Evolutionary conservation across 371 early-diverging fungal genomes (phyloP).

Genomic region (Haplosporangium sp.): DNA sequence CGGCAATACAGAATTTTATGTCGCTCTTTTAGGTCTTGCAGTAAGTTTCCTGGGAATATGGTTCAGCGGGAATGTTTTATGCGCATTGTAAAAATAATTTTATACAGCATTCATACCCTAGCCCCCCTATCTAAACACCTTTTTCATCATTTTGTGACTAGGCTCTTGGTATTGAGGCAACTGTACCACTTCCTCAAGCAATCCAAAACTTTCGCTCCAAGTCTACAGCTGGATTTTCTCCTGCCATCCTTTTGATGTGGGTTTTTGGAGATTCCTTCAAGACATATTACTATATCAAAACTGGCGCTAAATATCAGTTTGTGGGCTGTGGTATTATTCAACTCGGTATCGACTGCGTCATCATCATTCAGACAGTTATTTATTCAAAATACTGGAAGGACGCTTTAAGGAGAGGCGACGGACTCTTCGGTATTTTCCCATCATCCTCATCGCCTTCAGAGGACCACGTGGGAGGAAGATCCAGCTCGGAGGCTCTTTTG

Average conservation of each 20-base stretch:
- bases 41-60: conserved; percentile 49
- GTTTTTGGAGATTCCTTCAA: conserved; percentile 76
- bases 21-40: conserved; percentile 58
- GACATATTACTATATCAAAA: conserved; percentile 69
- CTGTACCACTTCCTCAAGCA: conserved; percentile 73
- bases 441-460: neutral
- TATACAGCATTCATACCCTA: neutral
- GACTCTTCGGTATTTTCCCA: conserved; percentile 1
- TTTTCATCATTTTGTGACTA: conserved; percentile 6
- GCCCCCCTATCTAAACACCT: neutral
- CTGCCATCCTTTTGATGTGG: conserved; percentile 58
- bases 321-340: conserved; percentile 72
- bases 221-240: conserved; percentile 69
- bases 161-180: conserved; percentile 70
- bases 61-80: conserved; percentile 42
- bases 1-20: conserved; percentile 55
- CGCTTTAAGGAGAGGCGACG: neutral
- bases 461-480: conserved; percentile 20
- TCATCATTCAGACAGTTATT: conserved; percentile 65
- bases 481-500: conserved; percentile 37
- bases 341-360: conserved; percentile 67
- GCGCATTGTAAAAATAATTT: neutral
- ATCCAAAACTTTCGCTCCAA: conserved; percentile 62
- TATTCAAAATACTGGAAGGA: conserved; percentile 58
- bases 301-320: conserved; percentile 71